Base-by-base conservation (phyloP, 1,139 yeast species). In the Hyphopichia fennica region DNA sequence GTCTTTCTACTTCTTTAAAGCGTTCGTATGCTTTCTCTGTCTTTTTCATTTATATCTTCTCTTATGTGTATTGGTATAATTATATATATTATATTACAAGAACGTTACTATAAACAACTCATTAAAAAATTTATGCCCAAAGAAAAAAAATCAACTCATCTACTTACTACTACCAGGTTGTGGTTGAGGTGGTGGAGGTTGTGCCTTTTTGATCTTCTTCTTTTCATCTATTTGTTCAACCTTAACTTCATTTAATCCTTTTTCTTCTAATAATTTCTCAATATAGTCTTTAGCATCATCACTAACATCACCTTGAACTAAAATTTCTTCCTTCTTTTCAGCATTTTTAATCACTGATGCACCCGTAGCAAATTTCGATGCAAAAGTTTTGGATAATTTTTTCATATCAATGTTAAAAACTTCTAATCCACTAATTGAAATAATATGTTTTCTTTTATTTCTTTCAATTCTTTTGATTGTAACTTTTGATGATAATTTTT, bases 281-380 rank as follows among this genome's bases (percentile, higher is more conserved):
- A 91, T 79, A 56, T 86, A 87, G 14, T 72, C 86, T 58, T 86
- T 95, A 19, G 93, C 95, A 57, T 87, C 96, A 52, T 90, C 96
- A 49, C 91, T 86, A 37, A 91, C 95, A 63, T 93, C 99, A 54
- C 99, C 99, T 68, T 91, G 98, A 45, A 91, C 86, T 48, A 89
- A 79, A 44, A 91, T 82, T 58, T 91, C 98, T 50, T 91, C 97
- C 60, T 86, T 87, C 65, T 91, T 91, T 53, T 91, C 98, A 10
- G 84, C 93, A 49, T 84, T 86, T 67, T 91, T 91, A 8, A 91
- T 84, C n/a, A 91, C 96, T 35, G 95, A 82, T 20, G 97, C 95
- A 38, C 99, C 99, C 3, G 98, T 91, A 18, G 99, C 99, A 61
- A 91, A 93, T 63, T 88, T 89, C 33, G 95, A 84, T 0, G 97